phyloP scores from a whole-genome alignment of 2,329 filamentous ascomycete species.

The Aureobasidium mangrovei region DNA sequence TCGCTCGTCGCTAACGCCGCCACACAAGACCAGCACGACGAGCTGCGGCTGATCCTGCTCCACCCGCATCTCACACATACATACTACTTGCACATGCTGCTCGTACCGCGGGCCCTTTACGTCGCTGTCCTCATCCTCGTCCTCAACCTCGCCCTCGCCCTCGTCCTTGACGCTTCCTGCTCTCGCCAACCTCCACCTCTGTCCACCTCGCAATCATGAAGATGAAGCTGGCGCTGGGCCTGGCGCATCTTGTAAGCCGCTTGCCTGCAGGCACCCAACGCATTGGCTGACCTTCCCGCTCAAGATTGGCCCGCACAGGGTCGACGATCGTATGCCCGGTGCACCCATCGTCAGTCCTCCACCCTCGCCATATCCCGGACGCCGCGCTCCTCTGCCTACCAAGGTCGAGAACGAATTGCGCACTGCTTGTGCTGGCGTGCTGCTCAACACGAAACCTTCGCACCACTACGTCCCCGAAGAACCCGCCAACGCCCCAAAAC shows the following conservation, averaged over 20 bases:
- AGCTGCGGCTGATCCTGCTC: too few species aligned
- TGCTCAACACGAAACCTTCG: slow-evolving; percentile 30
- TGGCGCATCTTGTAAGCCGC: slow-evolving; percentile 8
- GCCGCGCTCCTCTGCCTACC: slow-evolving; percentile 34
- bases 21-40: too few species aligned
- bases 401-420: slow-evolving; percentile 38
- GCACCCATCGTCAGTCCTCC: slow-evolving; percentile 22
- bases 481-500: slow-evolving; percentile 17
- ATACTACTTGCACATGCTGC: too few species aligned
- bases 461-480: slow-evolving; percentile 25
- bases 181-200: not conserved
- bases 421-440: slow-evolving; percentile 36
- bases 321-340: not conserved
- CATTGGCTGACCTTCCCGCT: not conserved
- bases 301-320: slow-evolving; percentile 7
- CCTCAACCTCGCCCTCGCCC: not conserved
- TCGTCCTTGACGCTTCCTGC: not conserved
- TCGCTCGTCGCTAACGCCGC: too few species aligned
- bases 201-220: not conserved
- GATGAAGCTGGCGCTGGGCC: slow-evolving; percentile 8
- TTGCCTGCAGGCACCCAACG: not conserved
- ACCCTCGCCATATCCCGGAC: slow-evolving; percentile 34
- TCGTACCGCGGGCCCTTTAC: too few species aligned
- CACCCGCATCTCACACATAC: too few species aligned
- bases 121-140: too few species aligned